Evolutionary conservation across 2,329 filamentous ascomycete genomes (phyloP).

Genomic region (Salinomyces thailandicus): DNA sequence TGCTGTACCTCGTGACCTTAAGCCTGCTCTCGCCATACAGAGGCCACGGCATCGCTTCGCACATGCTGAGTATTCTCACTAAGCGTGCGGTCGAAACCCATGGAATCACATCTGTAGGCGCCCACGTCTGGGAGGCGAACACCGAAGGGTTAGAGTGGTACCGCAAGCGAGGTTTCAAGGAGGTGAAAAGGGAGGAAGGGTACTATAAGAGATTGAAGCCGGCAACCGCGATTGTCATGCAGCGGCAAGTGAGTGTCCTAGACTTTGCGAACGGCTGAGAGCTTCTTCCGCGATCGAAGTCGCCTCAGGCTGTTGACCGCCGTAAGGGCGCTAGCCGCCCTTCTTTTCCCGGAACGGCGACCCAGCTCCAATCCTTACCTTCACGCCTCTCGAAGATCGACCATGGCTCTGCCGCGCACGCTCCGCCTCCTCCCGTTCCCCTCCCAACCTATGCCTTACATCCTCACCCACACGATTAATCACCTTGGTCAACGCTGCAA

Average conservation of each 20-base stretch:
- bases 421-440: too few relatives aligned
- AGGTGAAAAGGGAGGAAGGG: slow-evolving; percentile 40
- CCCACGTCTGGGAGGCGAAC: slow-evolving; percentile 56
- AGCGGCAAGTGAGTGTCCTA: slow-evolving; percentile 29
- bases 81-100: slow-evolving; percentile 35
- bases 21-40: slow-evolving; percentile 51
- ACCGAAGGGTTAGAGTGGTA: slow-evolving; percentile 53
- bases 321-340: too few relatives aligned
- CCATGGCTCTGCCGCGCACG: too few relatives aligned
- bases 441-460: too few relatives aligned
- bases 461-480: too few relatives aligned
- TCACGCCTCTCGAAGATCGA: too few relatives aligned
- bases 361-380: too few relatives aligned
- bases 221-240: slow-evolving; percentile 41
- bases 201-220: slow-evolving; percentile 53
- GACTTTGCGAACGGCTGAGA: slow-evolving; percentile 9
- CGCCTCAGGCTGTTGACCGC: too few relatives aligned
- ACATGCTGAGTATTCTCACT: slow-evolving; percentile 36
- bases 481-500: too few relatives aligned
- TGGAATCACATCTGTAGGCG: slow-evolving; percentile 43
- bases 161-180: slow-evolving; percentile 45
- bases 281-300: too few relatives aligned
- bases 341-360: too few relatives aligned
- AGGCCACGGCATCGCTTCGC: slow-evolving; percentile 45
- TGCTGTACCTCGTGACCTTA: slow-evolving; percentile 53